Evolutionary conservation across 495 filamentous ascomycete genomes (phyloP).

Genomic region (Neurospora sp.): DNA sequence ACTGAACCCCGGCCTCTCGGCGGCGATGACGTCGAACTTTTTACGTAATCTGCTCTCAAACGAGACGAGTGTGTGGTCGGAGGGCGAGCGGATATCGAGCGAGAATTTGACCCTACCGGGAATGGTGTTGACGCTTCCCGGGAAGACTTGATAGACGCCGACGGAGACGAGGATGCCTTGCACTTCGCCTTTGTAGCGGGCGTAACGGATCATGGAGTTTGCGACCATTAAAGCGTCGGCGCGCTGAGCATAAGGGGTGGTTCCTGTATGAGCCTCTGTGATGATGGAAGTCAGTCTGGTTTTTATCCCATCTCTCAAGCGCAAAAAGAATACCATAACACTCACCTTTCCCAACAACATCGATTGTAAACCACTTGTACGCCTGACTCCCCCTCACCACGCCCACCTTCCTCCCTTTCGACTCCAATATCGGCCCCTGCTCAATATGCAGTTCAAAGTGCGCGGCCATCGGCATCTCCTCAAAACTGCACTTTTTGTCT

Average conservation of each 20-base stretch:
- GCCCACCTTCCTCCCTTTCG: conserved; percentile 47
- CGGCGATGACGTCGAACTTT: conserved; percentile 19
- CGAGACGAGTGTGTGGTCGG: conserved; percentile 44
- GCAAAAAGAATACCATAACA: no score
- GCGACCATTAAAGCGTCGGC: conserved; percentile 59
- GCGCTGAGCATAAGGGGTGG: conserved; percentile 51
- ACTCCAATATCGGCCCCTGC: conserved; percentile 63
- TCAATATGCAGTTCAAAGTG: conserved; percentile 83
- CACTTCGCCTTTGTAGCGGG: conserved; percentile 49
- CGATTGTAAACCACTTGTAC: conserved; percentile 62
- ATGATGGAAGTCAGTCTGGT: neutral
- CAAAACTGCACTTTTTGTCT: conserved; percentile 42
- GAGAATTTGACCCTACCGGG: conserved; percentile 59
- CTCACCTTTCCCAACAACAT: conserved; percentile 44
- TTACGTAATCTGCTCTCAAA: conserved; percentile 35
- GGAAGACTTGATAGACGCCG: conserved; percentile 57
- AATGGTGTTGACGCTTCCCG: conserved; percentile 66
- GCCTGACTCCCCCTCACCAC: conserved; percentile 61
- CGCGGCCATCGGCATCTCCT: conserved; percentile 59
- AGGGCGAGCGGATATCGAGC: conserved; percentile 58
- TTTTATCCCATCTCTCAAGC: no score
- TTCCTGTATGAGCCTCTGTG: conserved; percentile 62
- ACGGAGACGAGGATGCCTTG: conserved; percentile 55
- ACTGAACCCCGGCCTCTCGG: conserved; percentile 21
- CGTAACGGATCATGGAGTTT: conserved; percentile 56